These are phyloP conservation scores for Plasmodium coatneyi DNA, from an alignment of 169 alveolate species.

Conservation along the genomic window DNA sequence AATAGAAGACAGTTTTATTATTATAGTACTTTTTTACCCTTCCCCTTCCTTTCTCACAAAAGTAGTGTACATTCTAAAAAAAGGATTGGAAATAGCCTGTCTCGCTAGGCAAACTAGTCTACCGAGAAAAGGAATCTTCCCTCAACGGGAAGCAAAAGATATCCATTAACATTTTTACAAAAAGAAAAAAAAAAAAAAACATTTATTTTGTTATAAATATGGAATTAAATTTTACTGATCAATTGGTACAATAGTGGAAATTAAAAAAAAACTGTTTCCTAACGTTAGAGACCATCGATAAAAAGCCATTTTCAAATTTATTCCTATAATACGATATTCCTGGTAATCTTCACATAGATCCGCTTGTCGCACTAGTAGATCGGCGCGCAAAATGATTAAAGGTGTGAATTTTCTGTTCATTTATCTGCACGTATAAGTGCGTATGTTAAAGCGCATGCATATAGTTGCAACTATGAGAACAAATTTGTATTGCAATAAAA, in stretches of 20 bases:
- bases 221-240: neutral
- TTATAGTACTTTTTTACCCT: neutral
- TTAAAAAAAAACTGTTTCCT: neutral
- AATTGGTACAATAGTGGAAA: neutral
- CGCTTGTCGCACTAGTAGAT: neutral
- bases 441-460: neutral
- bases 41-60: neutral
- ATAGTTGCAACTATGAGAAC: neutral
- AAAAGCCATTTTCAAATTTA: neutral
- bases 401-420: neutral
- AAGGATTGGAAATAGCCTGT: neutral
- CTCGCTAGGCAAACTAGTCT: neutral
- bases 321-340: neutral
- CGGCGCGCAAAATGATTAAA: neutral
- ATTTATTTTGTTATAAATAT: neutral
- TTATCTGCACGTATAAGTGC: neutral
- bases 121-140: neutral
- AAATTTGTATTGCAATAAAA: neutral
- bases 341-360: conserved; percentile 1
- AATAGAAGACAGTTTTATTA: neutral
- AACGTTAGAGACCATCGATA: neutral
- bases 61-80: neutral
- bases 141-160: neutral
- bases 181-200: neutral
- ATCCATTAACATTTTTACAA: neutral